These are phyloP conservation scores for Melocanna baccifera DNA, from an alignment of 176 grass and related monocot species.

Conservation along the genomic window DNA sequence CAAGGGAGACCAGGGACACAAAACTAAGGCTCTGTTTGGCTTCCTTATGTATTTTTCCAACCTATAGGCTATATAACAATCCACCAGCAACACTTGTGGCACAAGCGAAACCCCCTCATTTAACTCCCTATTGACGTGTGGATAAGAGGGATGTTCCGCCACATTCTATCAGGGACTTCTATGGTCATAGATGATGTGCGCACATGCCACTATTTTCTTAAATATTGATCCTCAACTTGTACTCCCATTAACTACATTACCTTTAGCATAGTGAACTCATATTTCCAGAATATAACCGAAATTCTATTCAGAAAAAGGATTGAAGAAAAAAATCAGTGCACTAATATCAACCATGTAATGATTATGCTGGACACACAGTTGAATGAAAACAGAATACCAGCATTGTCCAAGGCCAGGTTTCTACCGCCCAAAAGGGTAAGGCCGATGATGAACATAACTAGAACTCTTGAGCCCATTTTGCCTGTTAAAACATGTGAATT, in stretches of 20 bases:
- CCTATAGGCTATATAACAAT: not conserved
- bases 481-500: conserved; percentile 8
- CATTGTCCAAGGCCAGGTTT: conserved; percentile 32
- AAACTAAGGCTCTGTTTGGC: not conserved
- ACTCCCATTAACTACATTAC: not conserved
- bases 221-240: not conserved
- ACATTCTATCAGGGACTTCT: not conserved
- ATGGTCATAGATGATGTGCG: not conserved
- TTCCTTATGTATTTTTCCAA: not conserved
- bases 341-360: not conserved
- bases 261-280: not conserved
- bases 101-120: not conserved
- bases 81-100: not conserved
- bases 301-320: not conserved
- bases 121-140: not conserved
- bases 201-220: not conserved
- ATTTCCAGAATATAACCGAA: not conserved
- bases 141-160: not conserved
- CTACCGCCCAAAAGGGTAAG: not conserved
- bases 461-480: conserved; percentile 34
- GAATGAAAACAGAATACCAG: conserved; percentile 24
- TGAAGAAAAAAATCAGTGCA: not conserved
- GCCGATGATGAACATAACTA: conserved; percentile 27
- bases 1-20: not conserved
- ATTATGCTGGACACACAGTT: not conserved